These are phyloP conservation scores for Carex arenaria DNA, from an alignment of 202 grass and related monocot genomes.

Conservation along the genomic window DNA sequence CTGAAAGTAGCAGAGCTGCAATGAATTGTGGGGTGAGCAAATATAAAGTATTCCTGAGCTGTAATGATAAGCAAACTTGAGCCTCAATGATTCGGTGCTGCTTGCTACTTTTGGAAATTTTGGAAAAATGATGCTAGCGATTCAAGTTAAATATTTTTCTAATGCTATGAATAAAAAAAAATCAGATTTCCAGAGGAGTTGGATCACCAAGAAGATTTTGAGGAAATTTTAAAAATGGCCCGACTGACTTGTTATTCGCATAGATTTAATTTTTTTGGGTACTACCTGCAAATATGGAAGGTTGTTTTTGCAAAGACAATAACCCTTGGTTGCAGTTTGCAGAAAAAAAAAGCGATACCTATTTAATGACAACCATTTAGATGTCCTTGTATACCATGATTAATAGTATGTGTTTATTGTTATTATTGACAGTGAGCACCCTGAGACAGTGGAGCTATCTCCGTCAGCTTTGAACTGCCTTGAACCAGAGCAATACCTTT, in stretches of 20 bases:
- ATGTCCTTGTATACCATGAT: neutral
- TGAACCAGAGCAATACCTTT: constrained; percentile 62
- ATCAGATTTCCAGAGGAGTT: neutral
- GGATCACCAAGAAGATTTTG: too few relatives aligned
- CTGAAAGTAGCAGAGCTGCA: too few relatives aligned
- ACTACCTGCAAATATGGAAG: neutral
- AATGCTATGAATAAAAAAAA: too few relatives aligned
- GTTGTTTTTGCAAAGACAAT: neutral
- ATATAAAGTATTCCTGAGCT: too few relatives aligned
- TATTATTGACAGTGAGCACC: constrained; percentile 44
- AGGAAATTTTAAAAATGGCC: neutral
- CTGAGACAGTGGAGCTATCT: constrained; percentile 65
- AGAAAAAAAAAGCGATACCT: neutral
- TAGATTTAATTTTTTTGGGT: neutral
- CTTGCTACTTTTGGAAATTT: too few relatives aligned
- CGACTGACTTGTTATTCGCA: neutral
- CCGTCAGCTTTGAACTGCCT: constrained; percentile 69
- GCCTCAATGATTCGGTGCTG: too few relatives aligned
- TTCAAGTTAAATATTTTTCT: too few relatives aligned
- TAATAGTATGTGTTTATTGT: constrained; percentile 23
- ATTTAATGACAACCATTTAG: neutral
- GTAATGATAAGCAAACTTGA: too few relatives aligned
- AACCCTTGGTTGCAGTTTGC: neutral
- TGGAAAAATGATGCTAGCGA: too few relatives aligned
- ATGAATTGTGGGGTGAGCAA: too few relatives aligned